A percentile compares a stretch with the other conserved stretches of the same genome.
These are phyloP conservation scores for Plasmodium billcollinsi DNA, from an alignment of 169 alveolate genomes.

Conservation along the genomic window DNA sequence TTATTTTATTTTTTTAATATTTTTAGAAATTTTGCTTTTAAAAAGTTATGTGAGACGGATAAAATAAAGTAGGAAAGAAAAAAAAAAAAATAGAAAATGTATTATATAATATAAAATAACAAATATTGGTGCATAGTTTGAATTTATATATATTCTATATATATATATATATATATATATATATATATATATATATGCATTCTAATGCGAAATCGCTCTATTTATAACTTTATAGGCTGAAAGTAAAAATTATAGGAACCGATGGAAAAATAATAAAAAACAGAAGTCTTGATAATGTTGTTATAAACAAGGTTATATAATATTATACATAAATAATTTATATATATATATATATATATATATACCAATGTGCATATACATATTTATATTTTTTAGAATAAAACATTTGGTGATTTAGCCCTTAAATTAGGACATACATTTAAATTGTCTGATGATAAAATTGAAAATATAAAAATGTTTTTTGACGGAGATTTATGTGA, in stretches of 20 bases:
- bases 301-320: conserved; percentile 56
- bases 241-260: conserved; percentile 68
- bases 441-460: conserved; percentile 50
- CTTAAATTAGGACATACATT: conserved; percentile 38
- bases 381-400: conserved; percentile 12
- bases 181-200: background rate
- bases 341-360: conserved; percentile 4
- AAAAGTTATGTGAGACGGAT: conserved; percentile 32
- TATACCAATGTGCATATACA: background rate
- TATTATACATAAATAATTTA: background rate
- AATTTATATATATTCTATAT: background rate
- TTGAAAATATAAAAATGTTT: conserved; percentile 58
- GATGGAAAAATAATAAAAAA: conserved; percentile 60
- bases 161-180: background rate
- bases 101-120: background rate
- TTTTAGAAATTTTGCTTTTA: conserved; percentile 29
- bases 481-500: conserved; percentile 75
- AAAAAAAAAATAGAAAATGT: background rate
- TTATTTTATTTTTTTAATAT: conserved; percentile 7
- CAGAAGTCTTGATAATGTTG: conserved; percentile 62
- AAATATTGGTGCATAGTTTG: background rate
- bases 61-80: conserved; percentile 45
- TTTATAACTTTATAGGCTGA: conserved; percentile 17
- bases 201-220: background rate
- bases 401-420: conserved; percentile 74